Evolutionary conservation across 805 yeast genomes (phyloP).

Genomic region (Cyberlindnera xylosilytica): DNA sequence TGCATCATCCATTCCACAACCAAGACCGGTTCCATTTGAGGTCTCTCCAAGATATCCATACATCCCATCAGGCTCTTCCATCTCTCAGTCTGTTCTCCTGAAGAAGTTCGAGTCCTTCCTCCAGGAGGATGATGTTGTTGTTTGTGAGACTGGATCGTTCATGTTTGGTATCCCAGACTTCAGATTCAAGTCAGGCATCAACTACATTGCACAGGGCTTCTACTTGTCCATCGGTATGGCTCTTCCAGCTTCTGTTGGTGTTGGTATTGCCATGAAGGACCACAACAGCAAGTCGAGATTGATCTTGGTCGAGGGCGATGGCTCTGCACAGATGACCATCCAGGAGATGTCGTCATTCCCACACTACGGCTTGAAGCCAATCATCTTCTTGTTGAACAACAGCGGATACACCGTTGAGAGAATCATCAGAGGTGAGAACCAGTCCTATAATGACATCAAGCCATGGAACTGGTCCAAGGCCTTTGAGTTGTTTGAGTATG

Average conservation of each 20-base stretch:
- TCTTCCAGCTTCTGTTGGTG: slow-evolving; percentile 82
- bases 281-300: slow-evolving; percentile 49
- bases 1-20: slow-evolving; percentile 21
- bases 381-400: slow-evolving; percentile 75
- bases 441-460: slow-evolving; percentile 78
- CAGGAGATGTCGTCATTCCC: slow-evolving; percentile 75
- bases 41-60: slow-evolving; percentile 23
- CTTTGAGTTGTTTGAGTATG: slow-evolving; percentile 53
- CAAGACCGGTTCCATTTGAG: slow-evolving; percentile 15
- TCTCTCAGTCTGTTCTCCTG: slow-evolving; percentile 47
- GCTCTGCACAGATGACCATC: slow-evolving; percentile 91
- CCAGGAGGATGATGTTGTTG: slow-evolving; percentile 63
- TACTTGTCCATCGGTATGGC: slow-evolving; percentile 89
- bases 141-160: slow-evolving; percentile 81
- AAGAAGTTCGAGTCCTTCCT: slow-evolving; percentile 41
- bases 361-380: slow-evolving; percentile 58
- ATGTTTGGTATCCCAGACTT: slow-evolving; percentile 74
- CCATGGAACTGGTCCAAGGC: slow-evolving; percentile 83
- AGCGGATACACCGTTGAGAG: slow-evolving; percentile 90
- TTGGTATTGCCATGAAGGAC: slow-evolving; percentile 69
- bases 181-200: slow-evolving; percentile 51
- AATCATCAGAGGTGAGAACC: slow-evolving; percentile 72
- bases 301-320: slow-evolving; percentile 83
- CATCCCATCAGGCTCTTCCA: slow-evolving; percentile 29
- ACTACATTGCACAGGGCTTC: slow-evolving; percentile 62